Evolutionary conservation across 306 rosid genomes (phyloP), one percentile per base, ranked within the genome.

Genomic region (Cicer bijugum): DNA sequence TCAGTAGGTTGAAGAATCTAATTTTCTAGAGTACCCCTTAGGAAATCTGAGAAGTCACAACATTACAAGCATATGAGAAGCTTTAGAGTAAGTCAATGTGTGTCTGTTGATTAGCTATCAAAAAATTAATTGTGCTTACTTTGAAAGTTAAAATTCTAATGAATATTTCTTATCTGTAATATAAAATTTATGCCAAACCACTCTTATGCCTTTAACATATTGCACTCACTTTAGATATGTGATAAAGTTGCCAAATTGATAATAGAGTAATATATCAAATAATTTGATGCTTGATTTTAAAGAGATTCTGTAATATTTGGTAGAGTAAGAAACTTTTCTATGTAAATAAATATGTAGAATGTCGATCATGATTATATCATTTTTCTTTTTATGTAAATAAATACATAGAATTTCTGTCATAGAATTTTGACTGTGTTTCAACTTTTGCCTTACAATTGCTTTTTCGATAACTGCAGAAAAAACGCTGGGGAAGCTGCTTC

Each of bases 401-500:
- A 47, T 44, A 47, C 17, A 2, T 48, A 5, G 38, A 74, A 48
- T 23, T 58, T 58, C 28, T 52, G 8, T 8, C 47, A 2, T 43
- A 5, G 20, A 71, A 43, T 42, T 52, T 52, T 71, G 69, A 57
- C 76, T 57, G 42, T 19, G 3, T 75, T 78, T 51, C 61, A 59
- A 39, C 39, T 23, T 48, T 43, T 83, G 19, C 57, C 75, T 80
- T 17, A 79, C 39, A 43, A 17, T 50, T 71, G 58, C 58, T 67
- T 57, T 23, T 75, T 39, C 71, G 44, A 46, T 61, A 33, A 85
- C 69, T 84, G 79, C 97, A 94, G 99, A 91, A 86, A 86, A 86
- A 90, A 75, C 89, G 97, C 35, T 94, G 99, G 97, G 91, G 95
- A 75, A 85, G 99, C 78, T 91, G 86, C 83, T 89, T 91, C 96